Conservation (phyloP, 176 grass and related monocot species). For the sorghum (Sorghum bicolor) region Sorghum_bicolor_NCBIv3 NC_012873.2:19717501-19718000, state of each 20-base stretch:
- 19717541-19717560: not conserved
- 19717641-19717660: not conserved
- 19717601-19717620: not conserved
- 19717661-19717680: not conserved
- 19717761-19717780: not conserved
- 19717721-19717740: not conserved
- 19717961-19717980: constrained; percentile 30
- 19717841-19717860: not conserved
- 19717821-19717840: constrained; percentile 38
- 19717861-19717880: not conserved
- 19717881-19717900: not conserved
- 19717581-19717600: not conserved
- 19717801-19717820: constrained; percentile 58
- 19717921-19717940: constrained; percentile 49
- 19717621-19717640: not conserved
- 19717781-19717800: constrained; percentile 16
- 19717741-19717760: not conserved
- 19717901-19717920: constrained; percentile 31
- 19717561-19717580: not conserved
- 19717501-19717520: not conserved
- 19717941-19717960: constrained; percentile 59
- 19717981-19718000: constrained; percentile 41
- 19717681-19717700: not conserved
- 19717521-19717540: not conserved
- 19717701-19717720: not conserved